Evolutionary conservation across 2,329 filamentous ascomycete species (phyloP), one percentile per base, ranked within the genome.

Genomic region (Ceratocystis eucalypticola): DNA sequence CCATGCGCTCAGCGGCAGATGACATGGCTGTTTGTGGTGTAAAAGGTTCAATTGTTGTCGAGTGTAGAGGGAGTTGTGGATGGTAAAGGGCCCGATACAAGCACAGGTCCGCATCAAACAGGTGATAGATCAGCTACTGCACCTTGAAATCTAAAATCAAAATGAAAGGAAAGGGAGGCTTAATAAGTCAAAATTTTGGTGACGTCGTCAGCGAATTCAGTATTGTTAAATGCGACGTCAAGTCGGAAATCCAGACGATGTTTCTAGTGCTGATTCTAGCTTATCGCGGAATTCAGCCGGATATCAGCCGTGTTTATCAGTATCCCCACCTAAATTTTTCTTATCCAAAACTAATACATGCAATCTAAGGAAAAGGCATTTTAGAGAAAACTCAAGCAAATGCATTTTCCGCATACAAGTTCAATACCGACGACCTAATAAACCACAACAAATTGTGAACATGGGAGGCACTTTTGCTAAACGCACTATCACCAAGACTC

Each of bases 401-500:
- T 45, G 8, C 8, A 62, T 12, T 5, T 15, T 25, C 5, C 7
- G 10, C 46, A 28, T 46, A n/a, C 41, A 48, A n/a, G 30, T 48
- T 15, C 10, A 25, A 7, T 25, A 17, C 25, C 28, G 7, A 37
- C 55, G 7, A 15, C 46, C 2, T 48, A 20, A 55, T 12, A 37
- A 41, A 20, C 22, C 22, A 59, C 10, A 64, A 66, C 46, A 46
- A 62, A 61, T 12, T 15, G 15, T n/a, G 70, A 80, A 71, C 68
- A 91, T 91, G 88, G 88, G 87, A 59, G 82, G 88, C 69, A 68
- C 67, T 44, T 78, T 81, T 37, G 84, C 83, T 70, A 86, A 86
- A 73, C 79, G 80, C 59, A 86, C 84, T n/a, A 80, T 85, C 69
- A 85, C 84, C 66, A 92, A 92, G 77, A 92, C 88, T 2, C 84